Percentiles rank a stretch among this genome's conserved stretches.
These are phyloP conservation scores for Nelumbo lutea DNA, from an alignment of 164 flowering plant species.

Conservation along the genomic window DNA sequence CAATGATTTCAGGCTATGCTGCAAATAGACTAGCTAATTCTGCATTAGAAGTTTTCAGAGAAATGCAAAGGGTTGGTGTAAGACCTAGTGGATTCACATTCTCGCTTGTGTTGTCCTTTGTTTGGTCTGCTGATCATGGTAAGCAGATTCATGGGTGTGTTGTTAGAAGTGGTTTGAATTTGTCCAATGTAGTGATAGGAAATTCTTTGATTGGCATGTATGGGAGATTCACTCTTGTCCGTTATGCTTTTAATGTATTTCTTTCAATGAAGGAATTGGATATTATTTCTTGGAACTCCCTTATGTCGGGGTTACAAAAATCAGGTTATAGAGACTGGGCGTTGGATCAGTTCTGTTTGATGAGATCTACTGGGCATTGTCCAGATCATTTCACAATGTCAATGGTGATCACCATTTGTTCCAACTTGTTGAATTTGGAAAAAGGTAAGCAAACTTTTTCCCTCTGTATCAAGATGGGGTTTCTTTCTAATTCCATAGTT, in stretches of 20 bases:
- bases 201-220: conserved; percentile 51
- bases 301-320: conserved; percentile 33
- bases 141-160: conserved; percentile 44
- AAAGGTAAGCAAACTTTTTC: conserved; percentile 58
- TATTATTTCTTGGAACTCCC: conserved; percentile 47
- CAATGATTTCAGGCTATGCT: conserved; percentile 31
- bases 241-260: conserved; percentile 47
- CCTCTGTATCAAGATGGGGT: conserved; percentile 46
- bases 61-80: conserved; percentile 27
- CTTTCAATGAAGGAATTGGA: conserved; percentile 35
- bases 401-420: conserved; percentile 34
- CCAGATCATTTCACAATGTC: conserved; percentile 56
- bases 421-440: conserved; percentile 37
- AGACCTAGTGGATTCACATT: conserved; percentile 37
- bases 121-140: conserved; percentile 20
- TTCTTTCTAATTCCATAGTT: conserved; percentile 50
- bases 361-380: conserved; percentile 24
- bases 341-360: conserved; percentile 23
- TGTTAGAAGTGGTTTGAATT: conserved; percentile 24
- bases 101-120: conserved; percentile 30
- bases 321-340: conserved; percentile 26
- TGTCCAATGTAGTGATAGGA: conserved; percentile 35
- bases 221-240: conserved; percentile 36
- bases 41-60: conserved; percentile 20
- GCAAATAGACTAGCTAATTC: conserved; percentile 17